Evolutionary conservation across 176 grass and related monocot species (phyloP), one percentile per base, ranked within the genome.

Genomic region (Triticum turgidum): DNA sequence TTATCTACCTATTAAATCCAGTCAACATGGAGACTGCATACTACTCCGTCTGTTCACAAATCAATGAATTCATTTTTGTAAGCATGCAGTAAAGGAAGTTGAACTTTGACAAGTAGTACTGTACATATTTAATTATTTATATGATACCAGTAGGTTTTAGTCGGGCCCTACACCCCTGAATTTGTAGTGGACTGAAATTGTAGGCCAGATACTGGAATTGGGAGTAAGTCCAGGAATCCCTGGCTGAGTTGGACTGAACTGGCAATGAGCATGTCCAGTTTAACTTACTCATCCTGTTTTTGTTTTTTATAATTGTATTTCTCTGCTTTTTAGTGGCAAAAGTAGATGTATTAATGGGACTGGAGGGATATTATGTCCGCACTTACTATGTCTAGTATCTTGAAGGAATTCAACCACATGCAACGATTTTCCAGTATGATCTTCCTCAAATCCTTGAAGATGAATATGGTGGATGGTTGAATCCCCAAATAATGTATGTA

Each of bases 361-460:
- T 78, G 29, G 25, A 47, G 9, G 7, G 3, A 11, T 77, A 75
- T 35, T 11, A 67, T 63, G 7, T 41, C 14, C 5, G 17, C 25
- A 20, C 10, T 22, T 37, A 65, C 5, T 37, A 59, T 59, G 32
- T 78, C 14, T 44, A 38, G 22, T 64, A 78, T 86, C 64, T 80
- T 76, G 65, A 22, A 92, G 90, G 90, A 58, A 92, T 92, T 35
- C 42, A 79, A 21, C 62, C 81, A 30, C 90, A 92, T 21, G 66
- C 35, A 15, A 88, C 90, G 39, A 73, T 92, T 69, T 88, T 78
- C 35, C 90, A 86, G 12, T 82, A 86, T 24, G 90, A 92, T 88
- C 83, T 86, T 88, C 90, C 90, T 52, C 90, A 92, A 79, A 61
- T 68, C 29, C 78, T 92, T 35, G 86, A 92, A 76, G 86, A 92